Conservation (phyloP, 352 stramenopile genomes). For the Phytophthora multivora region DNA sequence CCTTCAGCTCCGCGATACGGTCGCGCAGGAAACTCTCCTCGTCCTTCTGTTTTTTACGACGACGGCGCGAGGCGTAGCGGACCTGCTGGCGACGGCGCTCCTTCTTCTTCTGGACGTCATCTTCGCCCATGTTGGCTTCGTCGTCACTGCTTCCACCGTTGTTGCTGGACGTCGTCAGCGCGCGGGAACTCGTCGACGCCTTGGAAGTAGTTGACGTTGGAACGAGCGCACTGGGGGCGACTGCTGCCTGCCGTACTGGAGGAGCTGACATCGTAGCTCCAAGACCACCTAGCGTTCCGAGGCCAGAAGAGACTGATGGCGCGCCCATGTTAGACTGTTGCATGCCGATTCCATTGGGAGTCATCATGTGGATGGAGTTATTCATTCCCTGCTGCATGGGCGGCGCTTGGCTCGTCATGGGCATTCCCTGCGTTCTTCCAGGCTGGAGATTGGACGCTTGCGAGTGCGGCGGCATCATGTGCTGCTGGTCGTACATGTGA, state of each 20-base stretch:
- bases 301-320: background rate
- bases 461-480: conserved; percentile 50
- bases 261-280: conserved; percentile 12
- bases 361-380: conserved; percentile 42
- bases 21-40: conserved; percentile 81
- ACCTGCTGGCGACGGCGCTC: conserved; percentile 80
- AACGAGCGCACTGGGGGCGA: conserved; percentile 45
- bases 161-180: conserved; percentile 51
- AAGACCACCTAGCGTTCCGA: conserved; percentile 17
- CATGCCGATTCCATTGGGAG: conserved; percentile 23
- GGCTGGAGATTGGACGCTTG: conserved; percentile 33
- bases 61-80: conserved; percentile 75
- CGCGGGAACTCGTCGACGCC: conserved; percentile 42
- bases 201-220: conserved; percentile 31
- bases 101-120: conserved; percentile 79
- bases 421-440: conserved; percentile 31
- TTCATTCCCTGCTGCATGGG: conserved; percentile 41
- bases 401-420: conserved; percentile 35
- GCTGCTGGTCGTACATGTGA: conserved; percentile 67
- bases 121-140: conserved; percentile 49
- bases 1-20: conserved; percentile 83
- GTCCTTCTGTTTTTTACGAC: conserved; percentile 86
- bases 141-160: conserved; percentile 64
- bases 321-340: conserved; percentile 23
- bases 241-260: conserved; percentile 17